Evolutionary conservation across 257 asterid genomes (phyloP).

Genomic region (Primulina huaijiensis): DNA sequence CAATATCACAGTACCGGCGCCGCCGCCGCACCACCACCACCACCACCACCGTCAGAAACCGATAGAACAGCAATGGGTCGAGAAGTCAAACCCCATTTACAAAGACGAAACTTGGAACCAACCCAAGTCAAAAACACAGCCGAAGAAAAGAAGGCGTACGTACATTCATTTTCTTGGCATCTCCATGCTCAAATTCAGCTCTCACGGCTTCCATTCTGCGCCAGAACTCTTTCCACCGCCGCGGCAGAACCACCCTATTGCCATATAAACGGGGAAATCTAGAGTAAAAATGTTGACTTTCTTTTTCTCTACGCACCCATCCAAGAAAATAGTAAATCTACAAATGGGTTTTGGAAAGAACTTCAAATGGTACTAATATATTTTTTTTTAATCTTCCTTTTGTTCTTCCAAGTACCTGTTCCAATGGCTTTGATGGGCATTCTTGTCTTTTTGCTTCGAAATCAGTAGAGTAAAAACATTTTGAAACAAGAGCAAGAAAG

Average conservation of each 20-base stretch:
- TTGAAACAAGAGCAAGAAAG: constrained; percentile 27
- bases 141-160: constrained; percentile 13
- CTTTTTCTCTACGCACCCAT: constrained; percentile 1
- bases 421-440: constrained; percentile 25
- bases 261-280: neutral
- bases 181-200: neutral
- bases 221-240: constrained; percentile 12
- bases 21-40: constrained; percentile 28
- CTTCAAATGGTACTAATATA: neutral
- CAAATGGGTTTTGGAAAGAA: neutral
- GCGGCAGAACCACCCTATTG: constrained; percentile 7
- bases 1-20: constrained; percentile 49
- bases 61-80: constrained; percentile 28
- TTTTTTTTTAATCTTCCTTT: neutral
- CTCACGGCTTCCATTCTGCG: constrained; percentile 8
- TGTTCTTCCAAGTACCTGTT: neutral
- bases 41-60: constrained; percentile 26
- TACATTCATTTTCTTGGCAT: constrained; percentile 2
- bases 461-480: constrained; percentile 13
- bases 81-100: constrained; percentile 24
- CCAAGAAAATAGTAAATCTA: neutral
- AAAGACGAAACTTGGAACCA: constrained; percentile 25
- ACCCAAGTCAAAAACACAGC: constrained; percentile 22
- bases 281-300: neutral
- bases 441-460: constrained; percentile 24